A percentile compares a stretch with the other conserved stretches of the same genome.
Conservation (phyloP, 495 filamentous ascomycete genomes). For the Penicillium canariense region DNA sequence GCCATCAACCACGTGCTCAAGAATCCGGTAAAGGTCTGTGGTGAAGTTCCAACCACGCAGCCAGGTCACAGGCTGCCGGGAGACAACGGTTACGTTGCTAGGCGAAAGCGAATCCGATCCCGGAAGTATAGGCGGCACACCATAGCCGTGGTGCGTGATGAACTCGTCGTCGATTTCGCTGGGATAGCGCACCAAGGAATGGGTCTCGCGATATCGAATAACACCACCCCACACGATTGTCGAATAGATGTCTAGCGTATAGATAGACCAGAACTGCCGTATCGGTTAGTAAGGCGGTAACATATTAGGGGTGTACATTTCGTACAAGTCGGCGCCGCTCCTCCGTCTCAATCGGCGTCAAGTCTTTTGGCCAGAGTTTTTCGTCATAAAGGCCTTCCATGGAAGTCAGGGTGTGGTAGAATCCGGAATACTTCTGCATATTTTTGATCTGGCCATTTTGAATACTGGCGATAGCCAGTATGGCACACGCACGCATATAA, state of each 20-base stretch:
- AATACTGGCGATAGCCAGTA: constrained; percentile 47
- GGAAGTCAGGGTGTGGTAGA: constrained; percentile 44
- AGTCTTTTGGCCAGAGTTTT: constrained; percentile 43
- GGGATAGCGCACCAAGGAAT: constrained; percentile 45
- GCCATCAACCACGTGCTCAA: constrained; percentile 46
- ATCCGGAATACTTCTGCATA: constrained; percentile 49
- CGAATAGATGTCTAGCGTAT: constrained; percentile 50
- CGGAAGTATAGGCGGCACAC: constrained; percentile 19
- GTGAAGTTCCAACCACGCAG: constrained; percentile 52
- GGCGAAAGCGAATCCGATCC: constrained; percentile 3
- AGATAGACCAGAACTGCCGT: constrained; percentile 53
- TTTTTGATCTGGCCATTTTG: constrained; percentile 45
- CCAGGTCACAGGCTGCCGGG: constrained; percentile 34
- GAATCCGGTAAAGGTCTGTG: constrained; percentile 49
- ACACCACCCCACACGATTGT: constrained; percentile 48
- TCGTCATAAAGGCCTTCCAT: constrained; percentile 50
- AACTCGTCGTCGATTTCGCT: constrained; percentile 45
- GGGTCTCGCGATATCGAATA: constrained; percentile 43
- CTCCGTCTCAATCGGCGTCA: constrained; percentile 44
- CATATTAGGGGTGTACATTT: background rate
- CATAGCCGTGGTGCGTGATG: constrained; percentile 31
- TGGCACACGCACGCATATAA: constrained; percentile 44
- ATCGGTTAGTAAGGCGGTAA: background rate
- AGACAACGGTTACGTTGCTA: constrained; percentile 9
- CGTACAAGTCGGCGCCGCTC: constrained; percentile 47